Percentiles rank a stretch among this genome's conserved stretches.
Evolutionary conservation across 2,329 filamentous ascomycete genomes (phyloP).

Genomic region (Sclerotinia trifoliorum): DNA sequence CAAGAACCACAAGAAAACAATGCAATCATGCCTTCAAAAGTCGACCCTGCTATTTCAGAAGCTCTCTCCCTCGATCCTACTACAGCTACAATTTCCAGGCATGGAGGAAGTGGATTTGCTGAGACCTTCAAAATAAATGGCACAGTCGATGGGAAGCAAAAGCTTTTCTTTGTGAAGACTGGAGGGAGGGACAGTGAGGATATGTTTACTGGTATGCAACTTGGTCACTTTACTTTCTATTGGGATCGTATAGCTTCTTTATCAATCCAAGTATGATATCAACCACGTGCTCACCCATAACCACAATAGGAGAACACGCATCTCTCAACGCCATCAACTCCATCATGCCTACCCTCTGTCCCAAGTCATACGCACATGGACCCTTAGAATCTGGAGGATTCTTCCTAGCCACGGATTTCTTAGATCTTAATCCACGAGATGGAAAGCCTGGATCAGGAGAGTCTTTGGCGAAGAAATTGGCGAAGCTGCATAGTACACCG

Average conservation of each 20-base stretch:
- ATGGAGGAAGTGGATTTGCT: constrained; percentile 67
- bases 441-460: constrained; percentile 39
- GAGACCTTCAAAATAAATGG: constrained; percentile 62
- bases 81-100: constrained; percentile 54
- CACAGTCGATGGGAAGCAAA: constrained; percentile 36
- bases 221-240: background rate
- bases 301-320: constrained; percentile 67
- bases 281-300: constrained; percentile 19
- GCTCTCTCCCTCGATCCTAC: constrained; percentile 55
- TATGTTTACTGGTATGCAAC: constrained; percentile 65
- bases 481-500: constrained; percentile 72
- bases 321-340: constrained; percentile 80
- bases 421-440: constrained; percentile 55
- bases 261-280: background rate
- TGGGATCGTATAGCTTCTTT: constrained; percentile 10
- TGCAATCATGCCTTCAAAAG: constrained; percentile 44
- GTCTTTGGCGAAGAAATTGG: constrained; percentile 73
- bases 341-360: constrained; percentile 72
- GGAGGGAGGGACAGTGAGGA: constrained; percentile 58
- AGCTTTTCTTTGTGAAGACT: constrained; percentile 70
- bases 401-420: constrained; percentile 75
- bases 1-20: background rate
- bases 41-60: constrained; percentile 62
- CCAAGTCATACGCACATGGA: constrained; percentile 72
- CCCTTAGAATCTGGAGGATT: constrained; percentile 45